A percentile compares a stretch with the other conserved stretches of the same genome.
Conservation (phyloP, 1,139 yeast genomes). For the Taphrina pruni region DNA sequence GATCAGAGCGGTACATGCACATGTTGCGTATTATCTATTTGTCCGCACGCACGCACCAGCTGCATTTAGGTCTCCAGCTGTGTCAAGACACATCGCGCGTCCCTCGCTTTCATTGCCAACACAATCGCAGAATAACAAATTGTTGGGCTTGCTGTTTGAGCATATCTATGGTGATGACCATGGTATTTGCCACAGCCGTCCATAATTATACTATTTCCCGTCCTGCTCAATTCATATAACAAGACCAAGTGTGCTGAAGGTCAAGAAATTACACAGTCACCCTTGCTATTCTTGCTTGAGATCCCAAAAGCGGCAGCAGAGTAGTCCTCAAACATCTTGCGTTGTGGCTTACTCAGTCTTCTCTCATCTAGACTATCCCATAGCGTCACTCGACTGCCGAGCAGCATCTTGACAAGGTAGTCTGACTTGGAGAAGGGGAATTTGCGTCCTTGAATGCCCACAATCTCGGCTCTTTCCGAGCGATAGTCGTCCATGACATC, state of each 20-base stretch:
- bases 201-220: no score
- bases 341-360: constrained; percentile 23
- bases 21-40: no score
- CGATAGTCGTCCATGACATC: constrained; percentile 38
- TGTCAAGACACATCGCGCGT: no score
- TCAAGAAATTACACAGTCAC: constrained; percentile 22
- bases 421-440: constrained; percentile 38
- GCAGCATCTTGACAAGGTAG: constrained; percentile 36
- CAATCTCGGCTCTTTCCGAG: constrained; percentile 19
- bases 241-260: neutral
- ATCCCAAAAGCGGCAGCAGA: constrained; percentile 25
- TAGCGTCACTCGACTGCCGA: constrained; percentile 28
- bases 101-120: no score
- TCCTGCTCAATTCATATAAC: no score
- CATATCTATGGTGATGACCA: no score
- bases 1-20: no score
- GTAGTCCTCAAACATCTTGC: constrained; percentile 38
- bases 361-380: constrained; percentile 39
- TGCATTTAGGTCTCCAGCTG: no score
- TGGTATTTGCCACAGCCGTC: no score
- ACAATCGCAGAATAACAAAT: no score
- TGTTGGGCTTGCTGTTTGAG: no score
- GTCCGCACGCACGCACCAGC: no score
- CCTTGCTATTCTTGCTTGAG: constrained; percentile 23
- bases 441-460: constrained; percentile 15